Evolutionary conservation across 1,284 basidiomycete species (phyloP), one percentile per base, ranked within the genome.

Genomic region (Cutaneotrichosporon cutaneum): DNA sequence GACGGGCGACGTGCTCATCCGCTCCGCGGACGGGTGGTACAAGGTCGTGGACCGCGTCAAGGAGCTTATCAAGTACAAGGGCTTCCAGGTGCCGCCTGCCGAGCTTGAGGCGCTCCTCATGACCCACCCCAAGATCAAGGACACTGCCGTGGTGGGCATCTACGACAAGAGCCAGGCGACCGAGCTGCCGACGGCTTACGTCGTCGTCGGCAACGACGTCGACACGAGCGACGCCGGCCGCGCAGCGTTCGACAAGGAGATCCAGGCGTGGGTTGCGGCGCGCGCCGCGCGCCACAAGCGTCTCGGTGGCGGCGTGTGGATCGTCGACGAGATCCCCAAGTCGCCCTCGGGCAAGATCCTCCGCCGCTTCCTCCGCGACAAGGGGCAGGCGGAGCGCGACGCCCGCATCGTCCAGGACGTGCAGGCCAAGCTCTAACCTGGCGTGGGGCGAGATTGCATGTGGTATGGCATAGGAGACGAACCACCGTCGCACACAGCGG

Each of bases 11-110:
- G 84, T 92, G 50, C 87, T 84, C 0, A 75, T 83, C 11, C 76
- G 84, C 6, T 87, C 90, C 65, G 67, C 76, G 2, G 85, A 90
- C 2, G 90, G 89, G 4, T 81, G 76, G 64, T 80, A 51, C 50
- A 26, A 51, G 85, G 76, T 81, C 42, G 76, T 80, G 39, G 80
- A 81, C 65, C 67, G 80, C 50, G 83, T 85, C 67, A 92, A 92
- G 70, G 90, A 92, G 72, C 78, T 92, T 36, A 90, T 93, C 80
- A 92, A 92, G 76, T 92, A 91, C 66, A 81, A 81, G 64, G 79
- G 79, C 26, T 79, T 73, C 64, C 78, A 80, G 82, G 91, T 93
- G 14, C 86, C 91, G 0, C 91, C 91, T 0, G 90, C 91, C 1
- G 90, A 92, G 69, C 82, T 94, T 2, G 90, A 93, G 72, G 83